These are phyloP conservation scores for Colletotrichum sp. DNA, from an alignment of 2,329 filamentous ascomycete genomes.

Conservation along the genomic window DNA sequence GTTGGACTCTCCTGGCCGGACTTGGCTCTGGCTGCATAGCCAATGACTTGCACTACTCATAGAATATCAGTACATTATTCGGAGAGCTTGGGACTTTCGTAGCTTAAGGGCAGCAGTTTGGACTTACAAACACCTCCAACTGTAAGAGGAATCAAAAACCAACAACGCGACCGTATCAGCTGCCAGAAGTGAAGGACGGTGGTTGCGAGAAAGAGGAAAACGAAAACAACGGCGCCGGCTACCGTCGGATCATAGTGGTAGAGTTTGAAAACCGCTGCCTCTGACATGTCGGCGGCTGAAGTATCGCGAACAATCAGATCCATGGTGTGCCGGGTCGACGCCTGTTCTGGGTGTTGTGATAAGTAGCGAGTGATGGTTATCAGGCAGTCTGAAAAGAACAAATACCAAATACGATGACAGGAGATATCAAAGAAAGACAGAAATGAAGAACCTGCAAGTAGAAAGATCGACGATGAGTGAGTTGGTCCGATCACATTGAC, in stretches of 20 bases:
- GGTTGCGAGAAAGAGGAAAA: slow-evolving; percentile 44
- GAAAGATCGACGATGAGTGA: not conserved
- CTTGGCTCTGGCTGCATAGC: slow-evolving; percentile 55
- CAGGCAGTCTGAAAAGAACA: not conserved
- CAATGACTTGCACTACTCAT: slow-evolving; percentile 48
- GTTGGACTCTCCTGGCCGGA: slow-evolving; percentile 45
- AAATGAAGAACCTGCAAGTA: not conserved
- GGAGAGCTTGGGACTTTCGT: slow-evolving; percentile 18
- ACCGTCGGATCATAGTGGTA: slow-evolving; percentile 55
- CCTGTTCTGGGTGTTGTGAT: not conserved
- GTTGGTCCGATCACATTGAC: not conserved
- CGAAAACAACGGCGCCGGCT: slow-evolving; percentile 45
- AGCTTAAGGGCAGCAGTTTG: not conserved
- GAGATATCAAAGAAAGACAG: not conserved
- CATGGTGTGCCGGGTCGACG: not conserved
- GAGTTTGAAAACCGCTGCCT: slow-evolving; percentile 19
- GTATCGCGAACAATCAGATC: not conserved
- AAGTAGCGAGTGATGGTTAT: not conserved
- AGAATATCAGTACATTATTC: not conserved
- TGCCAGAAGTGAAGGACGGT: slow-evolving; percentile 43
- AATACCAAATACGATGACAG: not conserved
- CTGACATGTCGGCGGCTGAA: not conserved
- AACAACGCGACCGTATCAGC: slow-evolving; percentile 45
- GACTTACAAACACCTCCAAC: slow-evolving; percentile 53
- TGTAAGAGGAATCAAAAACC: slow-evolving; percentile 57